A percentile compares a stretch with the other conserved stretches of the same genome.
Evolutionary conservation across 2,329 filamentous ascomycete genomes (phyloP).

Genomic region (Sclerotinia spermophila): DNA sequence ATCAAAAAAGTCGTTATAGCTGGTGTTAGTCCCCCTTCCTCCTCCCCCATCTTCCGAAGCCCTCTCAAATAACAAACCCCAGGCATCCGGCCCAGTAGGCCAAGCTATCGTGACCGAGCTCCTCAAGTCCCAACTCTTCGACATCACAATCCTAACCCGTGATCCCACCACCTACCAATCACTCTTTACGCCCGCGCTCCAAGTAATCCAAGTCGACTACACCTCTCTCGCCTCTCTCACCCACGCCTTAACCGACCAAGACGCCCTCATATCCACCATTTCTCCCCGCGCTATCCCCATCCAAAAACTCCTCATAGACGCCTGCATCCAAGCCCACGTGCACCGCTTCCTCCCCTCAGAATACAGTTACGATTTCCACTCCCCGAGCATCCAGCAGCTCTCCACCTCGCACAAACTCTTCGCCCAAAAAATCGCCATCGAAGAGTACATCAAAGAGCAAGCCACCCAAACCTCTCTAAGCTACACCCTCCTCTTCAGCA

Average conservation of each 20-base stretch:
- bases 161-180: constrained; percentile 28
- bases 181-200: constrained; percentile 26
- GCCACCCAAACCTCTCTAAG: constrained; percentile 37
- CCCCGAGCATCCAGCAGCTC: neutral
- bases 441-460: constrained; percentile 23
- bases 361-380: constrained; percentile 41
- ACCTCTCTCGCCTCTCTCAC: constrained; percentile 16
- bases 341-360: constrained; percentile 57
- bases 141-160: constrained; percentile 37
- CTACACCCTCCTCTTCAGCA: constrained; percentile 7
- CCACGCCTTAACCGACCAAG: constrained; percentile 34
- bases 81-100: constrained; percentile 37
- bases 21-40: constrained; percentile 23
- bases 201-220: constrained; percentile 26
- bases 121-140: constrained; percentile 32
- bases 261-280: constrained; percentile 27
- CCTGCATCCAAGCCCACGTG: constrained; percentile 54
- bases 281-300: constrained; percentile 7
- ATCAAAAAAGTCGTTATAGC: constrained; percentile 29
- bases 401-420: neutral
- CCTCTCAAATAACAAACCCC: neutral
- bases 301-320: constrained; percentile 46
- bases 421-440: constrained; percentile 9
- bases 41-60: neutral
- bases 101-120: constrained; percentile 35